A percentile compares a stretch with the other conserved stretches of the same genome.
phyloP scores from a whole-genome alignment of 257 asterid species.

The Ajuga chamaepitys region DNA sequence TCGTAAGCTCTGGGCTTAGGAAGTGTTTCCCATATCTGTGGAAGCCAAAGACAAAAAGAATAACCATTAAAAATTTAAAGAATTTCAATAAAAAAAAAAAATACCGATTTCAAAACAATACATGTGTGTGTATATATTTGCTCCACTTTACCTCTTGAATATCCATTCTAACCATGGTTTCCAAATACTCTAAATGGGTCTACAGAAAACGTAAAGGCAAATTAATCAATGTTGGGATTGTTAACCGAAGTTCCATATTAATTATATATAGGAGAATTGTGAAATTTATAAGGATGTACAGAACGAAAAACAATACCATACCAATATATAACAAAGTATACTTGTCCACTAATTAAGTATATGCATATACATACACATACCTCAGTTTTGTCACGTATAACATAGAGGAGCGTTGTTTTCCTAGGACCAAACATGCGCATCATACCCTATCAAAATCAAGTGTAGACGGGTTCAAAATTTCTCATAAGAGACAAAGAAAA shows the following conservation, averaged over 20 bases:
- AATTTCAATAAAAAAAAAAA: background rate
- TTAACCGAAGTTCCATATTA: no score
- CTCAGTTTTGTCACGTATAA: slow-evolving; percentile 49
- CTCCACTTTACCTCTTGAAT: slow-evolving; percentile 54
- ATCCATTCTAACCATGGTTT: slow-evolving; percentile 64
- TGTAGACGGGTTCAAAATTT: no score
- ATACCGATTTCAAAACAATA: background rate
- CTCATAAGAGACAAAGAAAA: no score
- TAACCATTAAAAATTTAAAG: background rate
- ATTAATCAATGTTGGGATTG: no score
- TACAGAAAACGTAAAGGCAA: no score
- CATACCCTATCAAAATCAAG: slow-evolving; percentile 36
- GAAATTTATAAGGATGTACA: no score
- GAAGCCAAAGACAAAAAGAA: background rate
- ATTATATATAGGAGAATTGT: no score
- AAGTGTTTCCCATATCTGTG: slow-evolving; percentile 80
- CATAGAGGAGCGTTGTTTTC: slow-evolving; percentile 41
- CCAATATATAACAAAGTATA: no score
- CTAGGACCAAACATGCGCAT: slow-evolving; percentile 37
- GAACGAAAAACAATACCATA: no score
- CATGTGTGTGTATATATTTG: no score
- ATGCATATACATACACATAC: no score
- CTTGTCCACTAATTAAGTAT: no score
- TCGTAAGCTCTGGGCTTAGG: slow-evolving; percentile 67
- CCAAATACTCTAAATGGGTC: slow-evolving; percentile 53